These are phyloP conservation scores for Fusarium sp. DNA, from an alignment of 2,329 filamentous ascomycete species.

Conservation along the genomic window DNA sequence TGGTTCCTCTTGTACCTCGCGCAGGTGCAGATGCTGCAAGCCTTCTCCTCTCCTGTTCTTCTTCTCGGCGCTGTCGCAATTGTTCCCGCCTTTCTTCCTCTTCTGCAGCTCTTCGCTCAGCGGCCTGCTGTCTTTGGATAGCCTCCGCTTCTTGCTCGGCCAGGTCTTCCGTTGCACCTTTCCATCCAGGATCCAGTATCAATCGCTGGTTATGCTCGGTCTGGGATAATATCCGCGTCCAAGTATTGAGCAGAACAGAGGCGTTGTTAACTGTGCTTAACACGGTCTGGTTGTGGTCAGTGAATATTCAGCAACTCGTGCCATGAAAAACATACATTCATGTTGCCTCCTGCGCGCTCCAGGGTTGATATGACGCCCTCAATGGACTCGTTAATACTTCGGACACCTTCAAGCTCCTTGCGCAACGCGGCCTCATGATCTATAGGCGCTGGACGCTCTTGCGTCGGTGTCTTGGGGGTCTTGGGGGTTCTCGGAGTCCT, in stretches of 20 bases:
- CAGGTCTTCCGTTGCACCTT: slow-evolving; percentile 87
- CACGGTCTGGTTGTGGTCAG: slow-evolving; percentile 70
- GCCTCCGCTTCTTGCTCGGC: slow-evolving; percentile 88
- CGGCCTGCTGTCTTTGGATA: slow-evolving; percentile 77
- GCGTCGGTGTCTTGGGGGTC: slow-evolving; percentile 62
- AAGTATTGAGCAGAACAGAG: slow-evolving; percentile 90
- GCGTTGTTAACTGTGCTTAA: slow-evolving; percentile 87
- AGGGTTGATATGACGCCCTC: slow-evolving; percentile 81
- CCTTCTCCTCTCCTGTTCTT: slow-evolving; percentile 63
- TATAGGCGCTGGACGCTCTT: slow-evolving; percentile 59
- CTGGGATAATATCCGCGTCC: slow-evolving; percentile 95
- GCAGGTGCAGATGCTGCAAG: slow-evolving; percentile 47
- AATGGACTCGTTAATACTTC: slow-evolving; percentile 88
- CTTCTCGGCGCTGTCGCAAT: slow-evolving; percentile 71
- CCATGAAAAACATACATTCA: slow-evolving; percentile 67
- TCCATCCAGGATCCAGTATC: slow-evolving; percentile 88
- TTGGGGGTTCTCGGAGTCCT: slow-evolving; percentile 59
- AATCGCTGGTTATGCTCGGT: slow-evolving; percentile 97
- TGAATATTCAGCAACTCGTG: slow-evolving; percentile 1
- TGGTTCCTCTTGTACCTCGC: slow-evolving; percentile 51
- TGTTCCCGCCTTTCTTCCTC: slow-evolving; percentile 83
- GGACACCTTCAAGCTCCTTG: slow-evolving; percentile 84
- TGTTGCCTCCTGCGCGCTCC: slow-evolving; percentile 79
- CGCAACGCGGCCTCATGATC: slow-evolving; percentile 81
- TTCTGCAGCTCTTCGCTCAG: slow-evolving; percentile 80